These are phyloP conservation scores for Zea luxurians DNA, from an alignment of 176 grass and related monocot species.

Conservation along the genomic window DNA sequence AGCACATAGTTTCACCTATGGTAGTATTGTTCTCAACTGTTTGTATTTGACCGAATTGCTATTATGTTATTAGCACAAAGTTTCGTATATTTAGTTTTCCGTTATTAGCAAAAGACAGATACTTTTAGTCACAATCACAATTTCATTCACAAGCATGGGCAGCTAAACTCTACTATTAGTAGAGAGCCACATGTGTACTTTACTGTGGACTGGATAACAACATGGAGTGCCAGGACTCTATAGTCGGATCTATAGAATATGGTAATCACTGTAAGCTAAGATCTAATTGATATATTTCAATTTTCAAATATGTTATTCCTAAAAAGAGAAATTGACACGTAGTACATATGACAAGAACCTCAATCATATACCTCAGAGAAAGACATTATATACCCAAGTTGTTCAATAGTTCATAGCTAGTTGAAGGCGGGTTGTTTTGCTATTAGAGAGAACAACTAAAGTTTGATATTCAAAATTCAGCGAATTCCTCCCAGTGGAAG, in stretches of 20 bases:
- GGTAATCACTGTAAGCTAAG: constrained; percentile 16
- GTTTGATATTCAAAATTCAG: constrained; percentile 69
- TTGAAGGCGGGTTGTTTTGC: constrained; percentile 82
- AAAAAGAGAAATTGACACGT: constrained; percentile 16
- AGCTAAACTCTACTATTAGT: no score
- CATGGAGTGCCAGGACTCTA: constrained; percentile 64
- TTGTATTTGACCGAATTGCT: no score
- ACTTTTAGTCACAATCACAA: no score
- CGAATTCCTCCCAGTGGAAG: no score
- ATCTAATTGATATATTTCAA: background rate
- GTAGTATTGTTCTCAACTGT: no score
- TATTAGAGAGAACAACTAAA: constrained; percentile 72
- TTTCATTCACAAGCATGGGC: no score
- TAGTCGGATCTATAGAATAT: constrained; percentile 51
- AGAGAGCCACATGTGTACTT: constrained; percentile 69
- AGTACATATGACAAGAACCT: constrained; percentile 4
- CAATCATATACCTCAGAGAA: constrained; percentile 58
- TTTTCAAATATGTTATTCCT: constrained; percentile 27
- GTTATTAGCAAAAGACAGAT: no score
- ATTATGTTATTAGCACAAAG: no score
- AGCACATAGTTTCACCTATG: no score
- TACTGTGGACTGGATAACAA: constrained; percentile 79
- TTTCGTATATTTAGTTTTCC: no score
- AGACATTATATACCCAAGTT: constrained; percentile 90
- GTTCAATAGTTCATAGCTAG: constrained; percentile 85